Percentiles rank a stretch among this genome's conserved stretches.
These are phyloP conservation scores for Aspergillus sp. DNA, from an alignment of 2,329 filamentous ascomycete species.

Conservation along the genomic window DNA sequence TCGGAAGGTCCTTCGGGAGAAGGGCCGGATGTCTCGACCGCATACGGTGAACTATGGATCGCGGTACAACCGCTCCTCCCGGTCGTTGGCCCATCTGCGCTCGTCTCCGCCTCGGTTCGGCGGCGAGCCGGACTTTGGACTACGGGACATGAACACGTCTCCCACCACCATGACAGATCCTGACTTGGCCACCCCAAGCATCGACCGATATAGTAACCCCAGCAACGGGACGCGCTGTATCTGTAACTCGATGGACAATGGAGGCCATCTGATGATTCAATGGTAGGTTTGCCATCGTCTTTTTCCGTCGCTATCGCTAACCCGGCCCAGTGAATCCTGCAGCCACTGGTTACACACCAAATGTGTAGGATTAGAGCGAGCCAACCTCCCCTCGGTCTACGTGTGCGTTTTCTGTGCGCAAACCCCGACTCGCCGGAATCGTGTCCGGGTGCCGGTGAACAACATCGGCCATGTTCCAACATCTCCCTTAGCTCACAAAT, in stretches of 20 bases:
- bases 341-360: slow-evolving; percentile 61
- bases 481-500: slow-evolving; percentile 43
- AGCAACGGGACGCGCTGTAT: slow-evolving; percentile 57
- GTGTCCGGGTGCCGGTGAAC: slow-evolving; percentile 31
- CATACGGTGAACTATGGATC: slow-evolving; percentile 28
- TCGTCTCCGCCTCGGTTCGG: slow-evolving; percentile 44
- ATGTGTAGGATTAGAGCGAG: slow-evolving; percentile 54
- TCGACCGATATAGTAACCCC: slow-evolving; percentile 51
- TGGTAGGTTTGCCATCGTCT: slow-evolving; percentile 41
- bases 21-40: slow-evolving; percentile 24
- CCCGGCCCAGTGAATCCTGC: slow-evolving; percentile 52
- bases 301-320: background rate
- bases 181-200: slow-evolving; percentile 51
- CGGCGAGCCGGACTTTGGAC: slow-evolving; percentile 35
- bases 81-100: slow-evolving; percentile 35
- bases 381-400: slow-evolving; percentile 47
- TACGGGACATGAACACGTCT: slow-evolving; percentile 42
- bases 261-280: slow-evolving; percentile 58
- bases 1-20: slow-evolving; percentile 42
- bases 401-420: slow-evolving; percentile 52
- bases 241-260: slow-evolving; percentile 54
- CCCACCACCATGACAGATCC: slow-evolving; percentile 52
- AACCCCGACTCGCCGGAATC: slow-evolving; percentile 40
- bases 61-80: slow-evolving; percentile 28
- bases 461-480: slow-evolving; percentile 31